phyloP scores from a whole-genome alignment of 2,329 filamentous ascomycete genomes.

The Pseudonectria buxi region DNA sequence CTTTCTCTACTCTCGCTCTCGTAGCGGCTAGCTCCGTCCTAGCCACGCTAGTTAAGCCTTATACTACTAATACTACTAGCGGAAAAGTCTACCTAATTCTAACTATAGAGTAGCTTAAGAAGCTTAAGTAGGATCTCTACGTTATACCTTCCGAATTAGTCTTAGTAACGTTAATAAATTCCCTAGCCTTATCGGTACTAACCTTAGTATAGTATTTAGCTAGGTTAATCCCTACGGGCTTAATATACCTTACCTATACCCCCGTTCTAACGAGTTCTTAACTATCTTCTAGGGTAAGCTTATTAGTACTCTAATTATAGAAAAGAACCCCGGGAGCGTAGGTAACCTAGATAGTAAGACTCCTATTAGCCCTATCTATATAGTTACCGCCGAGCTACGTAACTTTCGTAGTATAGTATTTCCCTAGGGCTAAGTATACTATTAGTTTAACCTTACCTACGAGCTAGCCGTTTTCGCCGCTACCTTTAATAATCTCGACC shows the following conservation, averaged over 20 bases:
- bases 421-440: constrained; percentile 43
- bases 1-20: too few relatives aligned
- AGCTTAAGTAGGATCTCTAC: too few relatives aligned
- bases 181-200: constrained; percentile 42
- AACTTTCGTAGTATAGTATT: too few relatives aligned
- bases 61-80: too few relatives aligned
- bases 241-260: constrained; percentile 44
- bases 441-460: constrained; percentile 46
- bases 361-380: too few relatives aligned
- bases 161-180: too few relatives aligned
- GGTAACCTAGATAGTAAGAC: constrained; percentile 42
- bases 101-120: too few relatives aligned
- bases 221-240: constrained; percentile 44
- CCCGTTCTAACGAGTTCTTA: constrained; percentile 40
- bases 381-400: too few relatives aligned
- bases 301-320: constrained; percentile 37
- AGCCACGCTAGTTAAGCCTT: too few relatives aligned
- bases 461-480: constrained; percentile 41
- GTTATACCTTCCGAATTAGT: too few relatives aligned
- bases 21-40: too few relatives aligned
- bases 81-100: too few relatives aligned
- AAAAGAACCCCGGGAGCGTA: constrained; percentile 31
- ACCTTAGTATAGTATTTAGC: constrained; percentile 40
- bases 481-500: constrained; percentile 38
- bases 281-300: constrained; percentile 38